Base-by-base conservation (phyloP, 345 rosid genomes). In the Litchi chinensis region DNA sequence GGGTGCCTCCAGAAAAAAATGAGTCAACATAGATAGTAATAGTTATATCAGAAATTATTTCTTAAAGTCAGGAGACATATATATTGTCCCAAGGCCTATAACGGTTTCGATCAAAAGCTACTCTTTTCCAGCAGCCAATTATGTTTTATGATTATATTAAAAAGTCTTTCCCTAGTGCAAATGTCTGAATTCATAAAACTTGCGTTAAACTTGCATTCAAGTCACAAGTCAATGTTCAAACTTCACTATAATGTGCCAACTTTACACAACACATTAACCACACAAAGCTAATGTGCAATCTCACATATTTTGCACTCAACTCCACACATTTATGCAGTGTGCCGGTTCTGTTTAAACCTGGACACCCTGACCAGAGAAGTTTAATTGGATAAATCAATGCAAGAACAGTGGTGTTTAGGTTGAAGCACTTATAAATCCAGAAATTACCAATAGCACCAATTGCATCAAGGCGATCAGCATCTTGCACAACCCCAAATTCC, bases 391-490 rank as follows among this genome's bases (percentile, higher is more conserved):
- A 64, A 16, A 26, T 13, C 22, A 54, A 18, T 40, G 39, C 37
- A 24, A 16, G 10, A 59, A 63, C 48, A 64, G 28, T 19, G 18
- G 12, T 19, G 13, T 63, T 65, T 18, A 39, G 64, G 39, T 37
- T 59, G 3, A 50, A 60, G 63, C 37, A 64, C 39, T 21, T 37
- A 16, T n/a, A 75, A 24, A 41, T 76, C 63, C 13, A 59, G 56
- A 62, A 62, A 68, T 80, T 81, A 95, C 97, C 98, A 77, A 92
- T 81, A 76, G 95, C 97, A 41, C 97, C 97, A 80, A 95, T 90
- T 37, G 98, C 97, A 83, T 95, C 98, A 80, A 93, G 97, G 64
- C 94, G 93, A 77, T 93, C 98, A 65, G 97, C 98, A 90, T 95
- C 98, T 86, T 93, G 97, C 77, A 92, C 97, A n/a, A 95, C 90